Conservation (phyloP, 768 basidiomycete species). For the Auriculariales sp. region DNA sequence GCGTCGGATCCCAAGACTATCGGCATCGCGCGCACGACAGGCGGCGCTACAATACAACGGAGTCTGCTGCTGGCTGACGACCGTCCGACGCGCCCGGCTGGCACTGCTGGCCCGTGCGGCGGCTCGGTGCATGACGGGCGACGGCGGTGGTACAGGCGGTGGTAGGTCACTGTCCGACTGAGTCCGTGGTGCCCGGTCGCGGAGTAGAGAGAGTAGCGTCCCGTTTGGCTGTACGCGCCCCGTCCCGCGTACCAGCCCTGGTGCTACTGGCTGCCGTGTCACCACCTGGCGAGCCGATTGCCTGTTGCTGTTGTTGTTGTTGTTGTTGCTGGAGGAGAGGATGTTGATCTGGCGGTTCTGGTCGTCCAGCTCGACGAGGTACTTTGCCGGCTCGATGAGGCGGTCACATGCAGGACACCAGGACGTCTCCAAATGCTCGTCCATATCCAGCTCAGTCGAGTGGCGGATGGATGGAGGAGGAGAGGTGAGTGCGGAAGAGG, state of each 20-base stretch:
- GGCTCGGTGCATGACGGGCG: slow-evolving; percentile 12
- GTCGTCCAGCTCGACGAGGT: slow-evolving; percentile 22
- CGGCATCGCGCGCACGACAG: slow-evolving; percentile 48
- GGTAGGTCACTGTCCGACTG: slow-evolving; percentile 8
- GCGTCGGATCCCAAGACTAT: no score
- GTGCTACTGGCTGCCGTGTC: slow-evolving; percentile 6
- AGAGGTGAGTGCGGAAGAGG: no score
- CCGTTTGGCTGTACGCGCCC: slow-evolving; percentile 47
- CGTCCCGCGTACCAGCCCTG: slow-evolving; percentile 54
- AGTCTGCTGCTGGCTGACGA: slow-evolving; percentile 69
- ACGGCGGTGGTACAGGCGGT: slow-evolving; percentile 11
- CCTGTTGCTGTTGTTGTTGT: slow-evolving; percentile 22
- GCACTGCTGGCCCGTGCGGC: slow-evolving; percentile 27
- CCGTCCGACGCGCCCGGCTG: no score
- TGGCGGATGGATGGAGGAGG: no score
- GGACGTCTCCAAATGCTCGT: slow-evolving; percentile 41
- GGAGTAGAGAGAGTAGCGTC: slow-evolving; percentile 19
- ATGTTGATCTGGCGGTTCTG: neutral
- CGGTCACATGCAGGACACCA: slow-evolving; percentile 75
- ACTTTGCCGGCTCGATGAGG: slow-evolving; percentile 69
- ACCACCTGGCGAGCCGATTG: slow-evolving; percentile 20
- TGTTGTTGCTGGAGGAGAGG: slow-evolving; percentile 7
- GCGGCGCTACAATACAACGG: slow-evolving; percentile 77
- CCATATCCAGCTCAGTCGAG: no score
- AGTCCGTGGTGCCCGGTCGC: slow-evolving; percentile 8